Conservation (phyloP, 352 stramenopile species). For the Globisporangium spinosum region DNA sequence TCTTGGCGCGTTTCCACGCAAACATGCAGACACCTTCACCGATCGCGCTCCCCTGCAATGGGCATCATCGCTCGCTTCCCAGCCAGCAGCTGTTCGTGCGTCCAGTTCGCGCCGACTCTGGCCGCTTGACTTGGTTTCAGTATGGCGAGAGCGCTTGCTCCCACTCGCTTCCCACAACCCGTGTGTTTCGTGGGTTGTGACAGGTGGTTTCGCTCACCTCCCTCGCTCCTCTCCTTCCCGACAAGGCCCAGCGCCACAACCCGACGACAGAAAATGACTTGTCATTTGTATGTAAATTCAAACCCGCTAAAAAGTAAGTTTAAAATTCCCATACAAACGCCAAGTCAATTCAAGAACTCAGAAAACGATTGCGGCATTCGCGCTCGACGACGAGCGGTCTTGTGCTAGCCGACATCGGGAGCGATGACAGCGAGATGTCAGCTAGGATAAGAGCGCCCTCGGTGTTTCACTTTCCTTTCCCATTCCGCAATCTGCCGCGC, state of each 20-base stretch:
- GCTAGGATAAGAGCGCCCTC: neutral
- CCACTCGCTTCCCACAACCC: neutral
- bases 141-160: neutral
- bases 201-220: neutral
- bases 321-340: neutral
- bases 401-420: neutral
- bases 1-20: neutral
- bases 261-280: neutral
- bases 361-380: neutral
- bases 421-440: neutral
- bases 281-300: no score
- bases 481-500: neutral
- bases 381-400: neutral
- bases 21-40: neutral
- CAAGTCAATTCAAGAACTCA: neutral
- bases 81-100: neutral
- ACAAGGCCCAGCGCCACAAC: neutral
- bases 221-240: neutral
- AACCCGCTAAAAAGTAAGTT: neutral
- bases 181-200: neutral
- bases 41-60: neutral
- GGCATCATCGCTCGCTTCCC: neutral
- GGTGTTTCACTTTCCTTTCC: neutral
- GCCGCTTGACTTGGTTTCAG: slow-evolving; percentile 1
- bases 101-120: neutral